Conservation (phyloP, 441 rosid genomes). For the Adansonia grandidieri region DNA sequence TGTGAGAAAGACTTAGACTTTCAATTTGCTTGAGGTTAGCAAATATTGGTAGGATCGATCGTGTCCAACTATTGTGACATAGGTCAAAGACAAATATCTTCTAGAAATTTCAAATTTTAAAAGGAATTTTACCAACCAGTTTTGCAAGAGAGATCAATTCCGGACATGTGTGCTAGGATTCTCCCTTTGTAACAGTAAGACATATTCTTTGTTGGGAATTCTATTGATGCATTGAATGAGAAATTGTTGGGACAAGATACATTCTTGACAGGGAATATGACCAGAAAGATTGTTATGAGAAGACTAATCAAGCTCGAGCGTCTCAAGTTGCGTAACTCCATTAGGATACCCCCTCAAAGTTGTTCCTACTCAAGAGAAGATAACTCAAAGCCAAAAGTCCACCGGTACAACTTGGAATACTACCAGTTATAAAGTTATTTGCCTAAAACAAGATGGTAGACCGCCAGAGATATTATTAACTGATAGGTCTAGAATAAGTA, state of each 20-base stretch:
- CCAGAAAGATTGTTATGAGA: constrained; percentile 28
- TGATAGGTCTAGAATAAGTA: constrained; percentile 28
- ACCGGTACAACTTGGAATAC: constrained; percentile 2
- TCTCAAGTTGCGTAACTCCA: background rate
- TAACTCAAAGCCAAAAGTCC: background rate
- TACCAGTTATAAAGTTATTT: background rate
- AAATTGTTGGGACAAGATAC: too few species aligned
- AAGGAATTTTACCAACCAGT: constrained; percentile 29
- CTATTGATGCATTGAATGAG: background rate
- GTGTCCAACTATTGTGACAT: constrained; percentile 24
- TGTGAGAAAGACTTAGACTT: constrained; percentile 32
- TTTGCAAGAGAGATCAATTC: constrained; percentile 38
- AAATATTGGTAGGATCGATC: constrained; percentile 28
- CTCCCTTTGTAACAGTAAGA: constrained; percentile 12
- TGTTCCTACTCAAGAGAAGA: constrained; percentile 20
- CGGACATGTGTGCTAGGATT: background rate
- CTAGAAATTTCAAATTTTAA: constrained; percentile 21
- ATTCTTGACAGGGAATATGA: background rate
- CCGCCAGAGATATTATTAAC: constrained; percentile 16
- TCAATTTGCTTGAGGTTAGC: constrained; percentile 17
- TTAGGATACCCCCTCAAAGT: constrained; percentile 14
- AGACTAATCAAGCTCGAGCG: constrained; percentile 3
- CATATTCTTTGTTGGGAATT: constrained; percentile 21
- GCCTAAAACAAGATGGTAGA: background rate
- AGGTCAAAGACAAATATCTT: constrained; percentile 24